Evolutionary conservation across 305 asterid species (phyloP), one percentile per base, ranked within the genome.

Genomic region (Petunia hybrid): DNA sequence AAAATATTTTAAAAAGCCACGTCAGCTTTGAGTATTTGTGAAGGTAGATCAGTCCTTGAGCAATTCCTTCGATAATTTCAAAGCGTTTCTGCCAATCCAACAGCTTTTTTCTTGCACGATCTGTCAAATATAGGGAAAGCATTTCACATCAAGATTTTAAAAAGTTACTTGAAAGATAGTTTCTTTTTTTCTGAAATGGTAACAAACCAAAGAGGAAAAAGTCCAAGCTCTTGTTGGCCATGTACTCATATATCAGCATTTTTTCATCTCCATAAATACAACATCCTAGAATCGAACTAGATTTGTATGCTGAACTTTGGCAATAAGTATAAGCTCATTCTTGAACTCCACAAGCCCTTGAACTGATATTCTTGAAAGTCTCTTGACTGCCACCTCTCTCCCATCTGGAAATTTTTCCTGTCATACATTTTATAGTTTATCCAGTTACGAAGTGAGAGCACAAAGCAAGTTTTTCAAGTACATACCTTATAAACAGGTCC

Each of bases 231-330:
- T 22, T 22, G 22, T 22, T 22, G 22, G 22, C 22, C 22, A 84
- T 84, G 45, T 55, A 84, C 76, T 84, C 86, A 4, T 83, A 83
- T 53, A 83, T 66, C 8, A 83, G 48, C 81, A 83, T 83, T 46
- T 83, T 83, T 60, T 83, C 83, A 22, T 80, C 86, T 59, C 57
- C 67, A 35, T 61, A 73, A 38, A 83, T 38, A 55, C 84, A 81
- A 36, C 81, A 84, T 76, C 87, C 87, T 40, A 80, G 62, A 48
- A 84, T 9, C 84, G 76, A 12, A 84, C 87, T 46, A 84, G 84
- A 81, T 84, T 84, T 12, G 82, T 84, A 22, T 84, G 87, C 65
- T 83, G 84, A 59, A 83, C 83, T 69, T 83, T 83, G 59, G 69
- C 64, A 12, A 59, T 59, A 16, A 83, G 79, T 39, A 75, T 67